Conservation (phyloP, 768 basidiomycete genomes). For the Hygrophorus pudorinus region DNA sequence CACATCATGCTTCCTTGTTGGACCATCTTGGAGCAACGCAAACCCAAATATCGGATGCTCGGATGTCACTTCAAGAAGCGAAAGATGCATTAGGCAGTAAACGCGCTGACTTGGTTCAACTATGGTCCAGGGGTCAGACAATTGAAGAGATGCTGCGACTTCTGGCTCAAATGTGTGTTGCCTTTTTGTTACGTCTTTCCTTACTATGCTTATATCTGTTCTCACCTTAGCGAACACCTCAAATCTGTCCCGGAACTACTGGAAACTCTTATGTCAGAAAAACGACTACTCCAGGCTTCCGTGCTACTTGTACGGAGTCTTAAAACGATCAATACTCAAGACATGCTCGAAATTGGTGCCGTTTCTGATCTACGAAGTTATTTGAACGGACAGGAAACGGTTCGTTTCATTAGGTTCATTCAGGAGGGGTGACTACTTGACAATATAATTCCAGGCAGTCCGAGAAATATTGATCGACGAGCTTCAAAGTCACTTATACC, state of each 20-base stretch:
- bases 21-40: conserved; percentile 67
- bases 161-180: conserved; percentile 84
- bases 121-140: conserved; percentile 85
- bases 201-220: conserved; percentile 10
- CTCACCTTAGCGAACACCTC: conserved; percentile 61
- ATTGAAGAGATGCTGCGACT: conserved; percentile 92
- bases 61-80: conserved; percentile 61
- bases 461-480: conserved; percentile 93
- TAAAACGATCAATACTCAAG: conserved; percentile 83
- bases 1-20: conserved; percentile 77
- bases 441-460: conserved; percentile 47
- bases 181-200: conserved; percentile 4
- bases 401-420: conserved; percentile 22
- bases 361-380: conserved; percentile 82
- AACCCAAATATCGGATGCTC: conserved; percentile 60
- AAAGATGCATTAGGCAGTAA: conserved; percentile 75
- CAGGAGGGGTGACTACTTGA: not conserved
- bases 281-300: conserved; percentile 82
- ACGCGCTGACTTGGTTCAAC: conserved; percentile 79
- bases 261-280: conserved; percentile 93
- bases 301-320: conserved; percentile 78
- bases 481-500: conserved; percentile 92
- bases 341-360: conserved; percentile 95
- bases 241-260: conserved; percentile 86
- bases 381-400: conserved; percentile 77